phyloP scores from a whole-genome alignment of 2,329 filamentous ascomycete genomes.

The Fusarium citri region DNA sequence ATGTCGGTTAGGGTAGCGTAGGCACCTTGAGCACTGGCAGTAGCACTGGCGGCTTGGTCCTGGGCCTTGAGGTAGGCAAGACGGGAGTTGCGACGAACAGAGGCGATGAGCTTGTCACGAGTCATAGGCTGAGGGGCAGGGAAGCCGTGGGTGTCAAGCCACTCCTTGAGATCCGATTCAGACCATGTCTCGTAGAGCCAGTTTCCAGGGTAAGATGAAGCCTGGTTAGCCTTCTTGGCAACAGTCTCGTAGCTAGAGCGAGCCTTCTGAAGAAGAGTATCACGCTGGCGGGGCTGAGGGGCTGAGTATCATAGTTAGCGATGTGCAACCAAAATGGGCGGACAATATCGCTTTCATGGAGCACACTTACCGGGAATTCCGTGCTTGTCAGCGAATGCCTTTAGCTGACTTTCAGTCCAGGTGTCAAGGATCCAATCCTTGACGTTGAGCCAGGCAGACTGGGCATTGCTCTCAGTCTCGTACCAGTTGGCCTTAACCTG shows the following conservation, averaged over 20 bases:
- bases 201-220: constrained; percentile 87
- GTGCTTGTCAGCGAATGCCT: constrained; percentile 91
- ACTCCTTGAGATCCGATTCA: constrained; percentile 92
- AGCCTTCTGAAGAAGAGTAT: constrained; percentile 80
- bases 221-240: constrained; percentile 80
- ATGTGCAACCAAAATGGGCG: too few species aligned
- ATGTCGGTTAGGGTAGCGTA: constrained; percentile 83
- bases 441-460: constrained; percentile 76
- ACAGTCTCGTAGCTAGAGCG: constrained; percentile 84
- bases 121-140: constrained; percentile 84
- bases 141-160: constrained; percentile 89
- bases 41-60: constrained; percentile 69
- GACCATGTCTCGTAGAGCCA: constrained; percentile 95
- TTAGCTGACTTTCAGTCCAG: constrained; percentile 93
- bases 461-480: constrained; percentile 81
- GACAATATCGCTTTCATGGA: too few species aligned
- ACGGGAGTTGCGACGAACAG: constrained; percentile 90
- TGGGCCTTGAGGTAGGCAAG: constrained; percentile 78
- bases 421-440: constrained; percentile 96
- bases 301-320: constrained; percentile 55
- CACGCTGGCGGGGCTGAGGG: constrained; percentile 87
- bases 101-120: constrained; percentile 89
- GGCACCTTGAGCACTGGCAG: constrained; percentile 74
- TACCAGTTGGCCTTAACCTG: constrained; percentile 81
- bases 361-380: constrained; percentile 72